phyloP scores from a whole-genome alignment of 208 protist species.

The Trypanosomatidae sp. region DNA sequence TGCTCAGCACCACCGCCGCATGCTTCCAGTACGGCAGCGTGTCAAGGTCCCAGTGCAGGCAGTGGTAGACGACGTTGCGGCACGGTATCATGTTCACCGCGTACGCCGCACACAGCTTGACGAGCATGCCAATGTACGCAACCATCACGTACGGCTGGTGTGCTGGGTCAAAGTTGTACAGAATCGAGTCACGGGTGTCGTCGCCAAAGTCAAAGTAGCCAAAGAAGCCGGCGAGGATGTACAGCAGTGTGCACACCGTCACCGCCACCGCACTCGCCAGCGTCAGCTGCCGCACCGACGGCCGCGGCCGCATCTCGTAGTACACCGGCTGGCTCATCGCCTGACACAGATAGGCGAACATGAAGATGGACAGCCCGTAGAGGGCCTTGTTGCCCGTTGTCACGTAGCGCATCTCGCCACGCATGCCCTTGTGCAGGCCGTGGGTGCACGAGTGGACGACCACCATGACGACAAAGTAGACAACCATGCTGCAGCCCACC shows the following conservation, averaged over 20 bases:
- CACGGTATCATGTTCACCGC: conserved; percentile 47
- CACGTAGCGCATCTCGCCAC: conserved; percentile 19
- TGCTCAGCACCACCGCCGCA: conserved; percentile 13
- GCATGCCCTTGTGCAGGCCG: conserved; percentile 19
- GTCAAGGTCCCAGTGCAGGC: conserved; percentile 33
- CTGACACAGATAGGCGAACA: conserved; percentile 68
- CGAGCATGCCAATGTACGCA: conserved; percentile 46
- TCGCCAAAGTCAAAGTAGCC: conserved; percentile 70
- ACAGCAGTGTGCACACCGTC: conserved; percentile 44
- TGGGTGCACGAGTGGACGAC: conserved; percentile 32
- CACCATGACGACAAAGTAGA: conserved; percentile 50
- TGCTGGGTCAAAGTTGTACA: conserved; percentile 44
- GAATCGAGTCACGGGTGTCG: conserved; percentile 18
- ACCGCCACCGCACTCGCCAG: conserved; percentile 23
- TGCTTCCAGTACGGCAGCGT: conserved; percentile 61
- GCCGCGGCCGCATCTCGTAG: conserved; percentile 21
- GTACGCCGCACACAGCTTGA: conserved; percentile 48
- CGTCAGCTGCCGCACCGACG: conserved; percentile 32
- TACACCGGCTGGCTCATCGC: conserved; percentile 41
- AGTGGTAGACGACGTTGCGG: conserved; percentile 47
- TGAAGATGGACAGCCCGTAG: conserved; percentile 46
- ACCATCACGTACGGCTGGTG: conserved; percentile 48
- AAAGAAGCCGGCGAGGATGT: conserved; percentile 50
- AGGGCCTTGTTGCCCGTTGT: conserved; percentile 35
- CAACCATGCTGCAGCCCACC: conserved; percentile 44